Conservation (phyloP, 75 land plant genomes). For the Picea sitchensis region DNA sequence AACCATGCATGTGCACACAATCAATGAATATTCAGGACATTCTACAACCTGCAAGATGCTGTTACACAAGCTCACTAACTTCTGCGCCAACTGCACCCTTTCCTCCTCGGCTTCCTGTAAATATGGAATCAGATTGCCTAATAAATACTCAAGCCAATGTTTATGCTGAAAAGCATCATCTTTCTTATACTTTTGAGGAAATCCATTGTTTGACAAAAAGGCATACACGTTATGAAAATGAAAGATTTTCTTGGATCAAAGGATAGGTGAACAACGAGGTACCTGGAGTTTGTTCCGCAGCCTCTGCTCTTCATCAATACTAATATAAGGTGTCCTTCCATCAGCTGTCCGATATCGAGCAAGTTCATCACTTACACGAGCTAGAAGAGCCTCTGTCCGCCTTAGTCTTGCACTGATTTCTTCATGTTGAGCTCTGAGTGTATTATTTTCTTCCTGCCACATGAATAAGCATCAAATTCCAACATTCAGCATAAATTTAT, state of each 20-base stretch:
- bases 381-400: conserved; percentile 55
- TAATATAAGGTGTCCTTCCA: conserved; percentile 42
- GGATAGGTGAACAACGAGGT: neutral
- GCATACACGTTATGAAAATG: too few species aligned
- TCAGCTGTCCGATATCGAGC: conserved; percentile 46
- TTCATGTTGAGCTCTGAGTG: conserved; percentile 60
- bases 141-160: neutral
- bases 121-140: neutral
- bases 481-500: neutral
- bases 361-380: conserved; percentile 77
- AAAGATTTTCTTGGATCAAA: too few species aligned
- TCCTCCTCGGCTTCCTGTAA: conserved; percentile 78
- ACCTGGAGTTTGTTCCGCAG: conserved; percentile 59
- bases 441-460: conserved; percentile 83
- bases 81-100: conserved; percentile 65
- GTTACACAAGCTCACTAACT: conserved; percentile 62
- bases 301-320: conserved; percentile 65
- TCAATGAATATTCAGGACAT: neutral
- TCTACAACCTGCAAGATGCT: conserved; percentile 65
- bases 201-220: too few species aligned
- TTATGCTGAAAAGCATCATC: too few species aligned
- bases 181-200: too few species aligned
- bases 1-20: neutral
- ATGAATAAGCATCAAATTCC: neutral
- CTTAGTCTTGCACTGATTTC: conserved; percentile 54